Evolutionary conservation across 2,329 filamentous ascomycete genomes (phyloP), one percentile per base, ranked within the genome.

Genomic region (Anthostomella pinea): DNA sequence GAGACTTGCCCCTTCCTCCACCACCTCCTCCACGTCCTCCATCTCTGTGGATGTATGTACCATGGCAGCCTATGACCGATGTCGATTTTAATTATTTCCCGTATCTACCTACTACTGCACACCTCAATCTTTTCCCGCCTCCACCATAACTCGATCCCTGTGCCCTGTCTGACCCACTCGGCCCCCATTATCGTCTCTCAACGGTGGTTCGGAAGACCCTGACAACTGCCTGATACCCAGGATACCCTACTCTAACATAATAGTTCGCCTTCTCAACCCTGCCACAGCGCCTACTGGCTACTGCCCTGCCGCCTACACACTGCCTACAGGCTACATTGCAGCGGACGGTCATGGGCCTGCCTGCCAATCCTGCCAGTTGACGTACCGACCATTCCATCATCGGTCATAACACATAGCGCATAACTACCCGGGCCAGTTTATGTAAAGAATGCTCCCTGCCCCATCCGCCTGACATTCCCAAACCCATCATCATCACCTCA

Each of bases 301-400:
- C 34, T 36, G 34, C 44, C n/a, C n/a, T n/a, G n/a, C n/a, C n/a
- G n/a, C n/a, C n/a, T n/a, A n/a, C n/a, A n/a, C n/a, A n/a, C n/a
- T n/a, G n/a, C n/a, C n/a, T n/a, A n/a, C n/a, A n/a, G n/a, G n/a
- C n/a, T n/a, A n/a, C n/a, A n/a, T n/a, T n/a, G n/a, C n/a, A n/a
- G n/a, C n/a, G n/a, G n/a, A n/a, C n/a, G n/a, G n/a, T n/a, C n/a
- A 37, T 35, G 39, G 35, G 28, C 38, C 34, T 43, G 43, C 28
- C 39, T 40, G 40, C 46, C 47, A 49, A 38, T 49, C 38, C 49
- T 57, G 52, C 51, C 52, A 55, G 51, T 57, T 55, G 53, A 58
- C 55, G 55, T 57, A 55, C 54, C 47, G 48, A 46, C 45, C 51
- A 54, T 53, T 52, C 50, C 43, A 56, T 52, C 49, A 55, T 52